These are phyloP conservation scores for Lachnellula suecica DNA, from an alignment of 2,329 filamentous ascomycete species.

Conservation along the genomic window DNA sequence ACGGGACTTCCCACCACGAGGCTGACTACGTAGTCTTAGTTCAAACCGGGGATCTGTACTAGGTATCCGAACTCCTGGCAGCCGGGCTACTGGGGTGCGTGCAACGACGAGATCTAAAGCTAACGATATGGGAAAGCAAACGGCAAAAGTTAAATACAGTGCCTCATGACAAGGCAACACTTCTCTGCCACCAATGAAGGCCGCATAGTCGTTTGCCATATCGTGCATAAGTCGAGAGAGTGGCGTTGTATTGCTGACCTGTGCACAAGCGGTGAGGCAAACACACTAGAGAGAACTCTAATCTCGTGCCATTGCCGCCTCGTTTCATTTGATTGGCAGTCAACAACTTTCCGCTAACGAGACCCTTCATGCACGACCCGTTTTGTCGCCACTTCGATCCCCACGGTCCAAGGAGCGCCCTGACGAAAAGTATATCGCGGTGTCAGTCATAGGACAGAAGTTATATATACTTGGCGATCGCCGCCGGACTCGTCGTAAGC, in stretches of 20 bases:
- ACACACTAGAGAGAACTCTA: not conserved
- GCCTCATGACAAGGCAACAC: not conserved
- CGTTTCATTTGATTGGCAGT: not conserved
- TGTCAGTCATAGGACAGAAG: not conserved
- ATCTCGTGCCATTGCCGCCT: not conserved
- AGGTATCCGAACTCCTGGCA: not conserved
- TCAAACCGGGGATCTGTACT: too few relatives aligned
- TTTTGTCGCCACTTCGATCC: not conserved
- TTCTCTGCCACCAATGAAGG: not conserved
- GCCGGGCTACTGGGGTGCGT: not conserved
- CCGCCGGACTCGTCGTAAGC: not conserved
- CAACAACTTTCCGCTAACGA: not conserved
- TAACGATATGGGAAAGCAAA: too few relatives aligned
- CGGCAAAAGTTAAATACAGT: not conserved
- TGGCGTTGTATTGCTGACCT: not conserved
- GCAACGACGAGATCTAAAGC: not conserved
- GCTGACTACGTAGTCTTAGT: not conserved
- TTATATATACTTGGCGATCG: constrained; percentile 3
- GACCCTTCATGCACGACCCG: not conserved
- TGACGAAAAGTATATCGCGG: not conserved
- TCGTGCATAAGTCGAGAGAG: not conserved
- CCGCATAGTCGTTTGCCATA: too few relatives aligned
- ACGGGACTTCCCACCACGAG: not conserved
- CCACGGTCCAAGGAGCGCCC: not conserved
- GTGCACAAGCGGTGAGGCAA: not conserved